Percentiles rank a stretch among this genome's conserved stretches.
These are phyloP conservation scores for Kuraishia hungarica DNA, from an alignment of 805 yeast species.

Conservation along the genomic window DNA sequence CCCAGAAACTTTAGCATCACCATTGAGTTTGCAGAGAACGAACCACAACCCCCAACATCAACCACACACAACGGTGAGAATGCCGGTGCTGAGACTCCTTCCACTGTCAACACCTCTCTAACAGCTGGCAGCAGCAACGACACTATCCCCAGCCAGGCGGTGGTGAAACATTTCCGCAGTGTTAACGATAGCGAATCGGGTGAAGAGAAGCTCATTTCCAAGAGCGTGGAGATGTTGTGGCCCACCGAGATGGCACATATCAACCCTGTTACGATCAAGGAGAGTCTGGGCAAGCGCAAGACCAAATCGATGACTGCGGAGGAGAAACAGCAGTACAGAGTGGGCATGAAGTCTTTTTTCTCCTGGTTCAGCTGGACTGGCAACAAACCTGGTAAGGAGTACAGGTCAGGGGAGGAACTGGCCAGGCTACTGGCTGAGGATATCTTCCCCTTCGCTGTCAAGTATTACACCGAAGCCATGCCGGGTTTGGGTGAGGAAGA, in stretches of 20 bases:
- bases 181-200: conserved; percentile 38
- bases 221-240: conserved; percentile 55
- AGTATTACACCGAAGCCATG: conserved; percentile 69
- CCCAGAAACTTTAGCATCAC: conserved; percentile 44
- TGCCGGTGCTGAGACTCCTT: neutral
- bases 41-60: conserved; percentile 4
- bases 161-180: conserved; percentile 51
- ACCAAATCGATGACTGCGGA: conserved; percentile 30
- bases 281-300: conserved; percentile 15
- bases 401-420: conserved; percentile 69
- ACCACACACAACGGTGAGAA: neutral
- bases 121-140: conserved; percentile 17
- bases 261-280: conserved; percentile 43
- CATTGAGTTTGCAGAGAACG: conserved; percentile 42
- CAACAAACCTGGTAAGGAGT: conserved; percentile 64
- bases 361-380: conserved; percentile 89
- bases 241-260: conserved; percentile 50
- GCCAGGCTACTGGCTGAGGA: conserved; percentile 71
- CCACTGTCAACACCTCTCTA: neutral
- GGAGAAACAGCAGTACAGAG: conserved; percentile 53
- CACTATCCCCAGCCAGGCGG: conserved; percentile 45
- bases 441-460: conserved; percentile 76
- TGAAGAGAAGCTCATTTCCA: conserved; percentile 46
- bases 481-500: conserved; percentile 47
- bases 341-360: conserved; percentile 78